These are phyloP conservation scores for Glycine soja DNA, from an alignment of 306 rosid species.

Conservation along the genomic window DNA sequence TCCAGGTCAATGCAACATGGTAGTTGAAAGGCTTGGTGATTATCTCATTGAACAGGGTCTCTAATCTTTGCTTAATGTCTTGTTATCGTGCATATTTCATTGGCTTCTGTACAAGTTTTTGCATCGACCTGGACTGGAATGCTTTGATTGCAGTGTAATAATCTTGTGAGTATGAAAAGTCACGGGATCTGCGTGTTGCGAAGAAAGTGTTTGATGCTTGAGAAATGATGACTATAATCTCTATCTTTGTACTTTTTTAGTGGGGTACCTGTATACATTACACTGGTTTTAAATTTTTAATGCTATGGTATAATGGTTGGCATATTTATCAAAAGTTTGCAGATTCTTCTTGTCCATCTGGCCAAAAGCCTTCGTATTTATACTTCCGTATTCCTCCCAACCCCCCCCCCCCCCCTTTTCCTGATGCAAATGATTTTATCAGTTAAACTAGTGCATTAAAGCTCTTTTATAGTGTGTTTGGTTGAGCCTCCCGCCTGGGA, in stretches of 20 bases:
- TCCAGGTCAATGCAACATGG: constrained; percentile 86
- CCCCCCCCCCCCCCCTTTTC: background rate
- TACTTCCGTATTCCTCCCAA: background rate
- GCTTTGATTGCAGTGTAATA: constrained; percentile 70
- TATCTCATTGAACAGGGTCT: constrained; percentile 84
- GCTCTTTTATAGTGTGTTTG: too few relatives aligned
- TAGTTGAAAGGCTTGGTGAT: constrained; percentile 97
- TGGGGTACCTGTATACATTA: constrained; percentile 53
- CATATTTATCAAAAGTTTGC: constrained; percentile 55
- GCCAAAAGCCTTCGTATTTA: constrained; percentile 17
- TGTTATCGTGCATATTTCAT: constrained; percentile 48
- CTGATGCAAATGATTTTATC: background rate
- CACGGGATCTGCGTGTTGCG: constrained; percentile 55
- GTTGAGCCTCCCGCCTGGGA: too few relatives aligned
- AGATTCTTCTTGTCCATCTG: constrained; percentile 47
- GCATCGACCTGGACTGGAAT: constrained; percentile 51
- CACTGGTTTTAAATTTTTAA: constrained; percentile 54
- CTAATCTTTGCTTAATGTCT: constrained; percentile 51
- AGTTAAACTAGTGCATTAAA: background rate
- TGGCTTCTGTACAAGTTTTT: constrained; percentile 54
- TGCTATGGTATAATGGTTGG: constrained; percentile 70
- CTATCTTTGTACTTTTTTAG: constrained; percentile 59
- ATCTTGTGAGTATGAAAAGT: constrained; percentile 52
- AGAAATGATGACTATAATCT: constrained; percentile 56
- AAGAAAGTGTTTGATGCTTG: constrained; percentile 68